Conservation (phyloP, 139 green algal genomes). For the Auxenochlorella pyrenoidosa region DNA sequence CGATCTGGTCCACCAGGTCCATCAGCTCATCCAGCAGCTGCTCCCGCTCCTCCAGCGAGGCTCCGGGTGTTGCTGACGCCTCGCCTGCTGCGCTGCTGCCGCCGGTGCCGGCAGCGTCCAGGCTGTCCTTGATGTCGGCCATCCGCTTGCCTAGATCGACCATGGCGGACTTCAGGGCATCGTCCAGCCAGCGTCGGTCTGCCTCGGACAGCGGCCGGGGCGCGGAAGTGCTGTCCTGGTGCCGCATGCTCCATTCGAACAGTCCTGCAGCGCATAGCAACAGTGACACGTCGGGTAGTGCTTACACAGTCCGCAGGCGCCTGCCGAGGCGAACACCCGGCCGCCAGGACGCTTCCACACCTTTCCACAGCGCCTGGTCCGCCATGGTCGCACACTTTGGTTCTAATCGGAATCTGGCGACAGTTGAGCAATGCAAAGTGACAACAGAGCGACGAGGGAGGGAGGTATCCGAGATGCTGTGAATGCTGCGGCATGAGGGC, state of each 20-base stretch:
- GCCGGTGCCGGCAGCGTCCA: slow-evolving; percentile 42
- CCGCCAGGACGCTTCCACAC: background rate
- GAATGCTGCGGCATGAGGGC: too few relatives aligned
- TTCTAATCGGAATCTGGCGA: too few relatives aligned
- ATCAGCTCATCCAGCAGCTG: slow-evolving; percentile 84
- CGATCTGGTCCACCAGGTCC: slow-evolving; percentile 83
- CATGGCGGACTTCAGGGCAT: slow-evolving; percentile 73
- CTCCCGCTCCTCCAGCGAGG: slow-evolving; percentile 58
- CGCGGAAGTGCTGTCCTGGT: slow-evolving; percentile 49
- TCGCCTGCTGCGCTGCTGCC: background rate
- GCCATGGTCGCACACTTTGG: background rate
- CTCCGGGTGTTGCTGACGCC: background rate
- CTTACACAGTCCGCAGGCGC: background rate
- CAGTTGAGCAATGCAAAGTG: too few relatives aligned
- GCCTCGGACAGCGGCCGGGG: slow-evolving; percentile 35
- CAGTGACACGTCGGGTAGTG: background rate
- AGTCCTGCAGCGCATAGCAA: slow-evolving; percentile 60
- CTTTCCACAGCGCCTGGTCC: slow-evolving; percentile 39
- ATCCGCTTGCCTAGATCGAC: slow-evolving; percentile 79
- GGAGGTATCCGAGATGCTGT: too few relatives aligned
- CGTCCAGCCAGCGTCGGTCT: slow-evolving; percentile 70
- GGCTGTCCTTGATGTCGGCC: slow-evolving; percentile 71
- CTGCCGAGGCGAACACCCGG: background rate
- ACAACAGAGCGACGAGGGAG: too few relatives aligned
- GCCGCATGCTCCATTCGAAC: slow-evolving; percentile 88